phyloP scores from a whole-genome alignment of 2,329 filamentous ascomycete genomes.

The Colletotrichum australisinense region DNA sequence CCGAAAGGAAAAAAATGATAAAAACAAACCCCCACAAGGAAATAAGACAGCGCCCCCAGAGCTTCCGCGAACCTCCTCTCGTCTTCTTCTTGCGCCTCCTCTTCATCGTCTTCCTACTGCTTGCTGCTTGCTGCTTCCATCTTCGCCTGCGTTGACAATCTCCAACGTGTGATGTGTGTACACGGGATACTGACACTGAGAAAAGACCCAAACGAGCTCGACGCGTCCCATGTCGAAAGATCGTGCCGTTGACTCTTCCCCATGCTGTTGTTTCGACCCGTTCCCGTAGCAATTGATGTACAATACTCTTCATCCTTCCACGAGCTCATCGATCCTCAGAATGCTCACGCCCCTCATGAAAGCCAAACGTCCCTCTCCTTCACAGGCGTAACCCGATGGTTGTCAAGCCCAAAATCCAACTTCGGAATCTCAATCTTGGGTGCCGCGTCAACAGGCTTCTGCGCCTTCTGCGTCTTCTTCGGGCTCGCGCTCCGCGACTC shows the following conservation, averaged over 20 bases:
- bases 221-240: not conserved
- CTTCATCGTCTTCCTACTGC: not conserved
- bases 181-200: constrained; percentile 6
- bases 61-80: not conserved
- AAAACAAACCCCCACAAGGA: not conserved
- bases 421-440: constrained; percentile 72
- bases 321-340: no score
- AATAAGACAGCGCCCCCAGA: not conserved
- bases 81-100: not conserved
- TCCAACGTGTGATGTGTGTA: not conserved
- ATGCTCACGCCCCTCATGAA: not conserved
- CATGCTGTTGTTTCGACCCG: constrained; percentile 12
- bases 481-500: constrained; percentile 55
- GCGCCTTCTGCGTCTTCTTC: constrained; percentile 58
- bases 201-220: not conserved
- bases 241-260: not conserved
- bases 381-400: constrained; percentile 37
- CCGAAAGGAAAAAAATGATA: no score
- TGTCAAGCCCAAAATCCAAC: constrained; percentile 60
- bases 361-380: constrained; percentile 42
- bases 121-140: not conserved
- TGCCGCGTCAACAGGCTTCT: constrained; percentile 63
- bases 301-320: not conserved
- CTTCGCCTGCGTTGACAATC: constrained; percentile 8
- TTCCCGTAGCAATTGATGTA: constrained; percentile 19